Evolutionary conservation across 2,329 filamentous ascomycete species (phyloP).

Genomic region (Neonectria neomacrospora): DNA sequence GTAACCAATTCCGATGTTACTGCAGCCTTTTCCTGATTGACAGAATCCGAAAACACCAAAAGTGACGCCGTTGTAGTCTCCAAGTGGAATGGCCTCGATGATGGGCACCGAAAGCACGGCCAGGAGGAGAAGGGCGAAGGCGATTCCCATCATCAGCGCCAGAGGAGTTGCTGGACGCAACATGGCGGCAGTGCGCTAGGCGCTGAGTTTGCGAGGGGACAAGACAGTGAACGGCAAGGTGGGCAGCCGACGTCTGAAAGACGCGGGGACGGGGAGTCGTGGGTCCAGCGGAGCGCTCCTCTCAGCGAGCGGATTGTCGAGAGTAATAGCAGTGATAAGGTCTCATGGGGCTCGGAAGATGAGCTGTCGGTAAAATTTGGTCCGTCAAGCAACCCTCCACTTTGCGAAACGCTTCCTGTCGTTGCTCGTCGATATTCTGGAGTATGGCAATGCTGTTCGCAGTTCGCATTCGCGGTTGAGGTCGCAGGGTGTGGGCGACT

Average conservation of each 20-base stretch:
- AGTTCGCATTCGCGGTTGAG: neutral
- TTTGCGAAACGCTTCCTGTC: neutral
- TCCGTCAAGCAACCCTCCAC: slow-evolving; percentile 13
- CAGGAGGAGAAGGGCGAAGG: slow-evolving; percentile 86
- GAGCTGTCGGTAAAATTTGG: slow-evolving; percentile 13
- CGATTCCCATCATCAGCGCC: slow-evolving; percentile 83
- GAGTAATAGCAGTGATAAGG: slow-evolving; percentile 4
- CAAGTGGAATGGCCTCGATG: slow-evolving; percentile 85
- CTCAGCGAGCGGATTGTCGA: slow-evolving; percentile 12
- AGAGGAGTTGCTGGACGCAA: slow-evolving; percentile 93
- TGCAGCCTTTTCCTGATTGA: slow-evolving; percentile 69
- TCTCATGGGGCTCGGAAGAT: slow-evolving; percentile 10
- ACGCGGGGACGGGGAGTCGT: slow-evolving; percentile 32
- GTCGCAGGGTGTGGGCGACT: neutral
- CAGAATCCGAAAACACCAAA: slow-evolving; percentile 97
- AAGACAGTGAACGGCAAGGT: slow-evolving; percentile 17
- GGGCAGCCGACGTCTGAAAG: slow-evolving; percentile 39
- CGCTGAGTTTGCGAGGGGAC: slow-evolving; percentile 22
- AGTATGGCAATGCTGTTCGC: slow-evolving; percentile 5
- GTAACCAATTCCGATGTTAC: slow-evolving; percentile 83
- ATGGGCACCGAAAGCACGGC: slow-evolving; percentile 93
- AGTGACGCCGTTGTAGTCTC: slow-evolving; percentile 77
- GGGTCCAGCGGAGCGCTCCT: slow-evolving; percentile 3
- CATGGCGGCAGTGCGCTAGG: slow-evolving; percentile 65
- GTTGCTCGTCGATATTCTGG: neutral